Percentiles rank a stretch among this genome's conserved stretches.
Evolutionary conservation across 2,329 filamentous ascomycete genomes (phyloP).

Genomic region (Myriosclerotinia curreyana): DNA sequence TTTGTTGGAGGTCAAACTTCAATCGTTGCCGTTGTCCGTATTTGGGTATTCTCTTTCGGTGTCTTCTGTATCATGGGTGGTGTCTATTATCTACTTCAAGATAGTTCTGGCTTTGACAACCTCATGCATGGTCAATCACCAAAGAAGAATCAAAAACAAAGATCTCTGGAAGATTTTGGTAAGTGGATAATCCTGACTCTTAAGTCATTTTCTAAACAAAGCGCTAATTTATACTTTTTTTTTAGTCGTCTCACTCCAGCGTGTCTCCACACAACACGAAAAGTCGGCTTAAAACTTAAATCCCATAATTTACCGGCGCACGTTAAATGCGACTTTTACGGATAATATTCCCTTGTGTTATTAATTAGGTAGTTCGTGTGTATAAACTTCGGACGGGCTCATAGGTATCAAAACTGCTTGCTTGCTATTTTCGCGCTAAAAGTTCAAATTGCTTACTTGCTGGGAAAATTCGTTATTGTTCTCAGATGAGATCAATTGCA

Average conservation of each 20-base stretch:
- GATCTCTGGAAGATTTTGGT: conserved; percentile 86
- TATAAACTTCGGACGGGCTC: conserved; percentile 21
- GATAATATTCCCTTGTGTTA: conserved; percentile 21
- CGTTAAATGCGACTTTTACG: conserved; percentile 16
- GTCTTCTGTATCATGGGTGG: conserved; percentile 79
- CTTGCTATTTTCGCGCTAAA: conserved; percentile 19
- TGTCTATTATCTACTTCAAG: conserved; percentile 76
- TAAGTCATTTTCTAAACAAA: conserved; percentile 11
- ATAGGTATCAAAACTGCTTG: conserved; percentile 19
- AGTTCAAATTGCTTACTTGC: conserved; percentile 21
- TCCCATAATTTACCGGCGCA: conserved; percentile 20
- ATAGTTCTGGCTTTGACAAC: conserved; percentile 80
- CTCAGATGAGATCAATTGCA: conserved; percentile 1
- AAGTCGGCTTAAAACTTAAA: conserved; percentile 63
- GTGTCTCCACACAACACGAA: conserved; percentile 88
- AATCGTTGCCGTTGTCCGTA: conserved; percentile 80
- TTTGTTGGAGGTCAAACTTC: conserved; percentile 69
- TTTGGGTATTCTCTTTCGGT: conserved; percentile 90
- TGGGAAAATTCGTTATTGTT: conserved; percentile 8
- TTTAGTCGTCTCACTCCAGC: conserved; percentile 80
- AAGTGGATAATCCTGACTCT: conserved; percentile 45
- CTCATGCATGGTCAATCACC: conserved; percentile 87
- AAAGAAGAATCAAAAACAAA: conserved; percentile 78
- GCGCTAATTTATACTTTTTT: conserved; percentile 48
- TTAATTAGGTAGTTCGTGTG: conserved; percentile 20